These are phyloP conservation scores for Xerocomus spinulosus DNA, from an alignment of 768 basidiomycete species.

Conservation along the genomic window DNA sequence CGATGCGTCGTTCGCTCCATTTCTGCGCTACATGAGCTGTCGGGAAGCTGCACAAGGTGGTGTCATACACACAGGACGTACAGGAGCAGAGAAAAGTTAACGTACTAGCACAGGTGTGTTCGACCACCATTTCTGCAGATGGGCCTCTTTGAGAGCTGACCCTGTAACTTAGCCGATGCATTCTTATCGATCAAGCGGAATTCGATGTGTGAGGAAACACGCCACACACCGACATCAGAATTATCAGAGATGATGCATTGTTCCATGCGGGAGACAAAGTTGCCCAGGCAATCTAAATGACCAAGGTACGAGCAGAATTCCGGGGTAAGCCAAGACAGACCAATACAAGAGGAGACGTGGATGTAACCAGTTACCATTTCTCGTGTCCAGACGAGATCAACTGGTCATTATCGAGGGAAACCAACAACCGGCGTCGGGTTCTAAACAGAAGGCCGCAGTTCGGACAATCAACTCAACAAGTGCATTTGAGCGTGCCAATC, in stretches of 20 bases:
- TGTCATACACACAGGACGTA: not conserved
- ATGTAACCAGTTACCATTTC: no score
- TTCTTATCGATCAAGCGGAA: not conserved
- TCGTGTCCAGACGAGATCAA: no score
- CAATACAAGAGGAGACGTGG: no score
- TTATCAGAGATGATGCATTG: no score
- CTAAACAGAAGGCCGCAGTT: not conserved
- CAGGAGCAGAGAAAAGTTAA: not conserved
- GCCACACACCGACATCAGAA: not conserved
- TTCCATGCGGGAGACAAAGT: no score
- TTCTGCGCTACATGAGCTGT: not conserved
- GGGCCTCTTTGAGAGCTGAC: not conserved
- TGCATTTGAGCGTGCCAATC: not conserved
- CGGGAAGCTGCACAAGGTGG: not conserved
- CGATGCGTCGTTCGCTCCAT: no score
- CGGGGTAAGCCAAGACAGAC: no score
- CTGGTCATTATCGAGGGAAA: no score
- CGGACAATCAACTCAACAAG: not conserved
- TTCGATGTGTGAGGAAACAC: not conserved
- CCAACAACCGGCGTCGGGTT: not conserved
- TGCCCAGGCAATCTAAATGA: no score
- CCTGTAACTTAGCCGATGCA: no score
- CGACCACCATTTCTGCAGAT: not conserved
- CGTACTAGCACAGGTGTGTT: no score
- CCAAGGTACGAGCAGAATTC: no score